Base-by-base conservation (phyloP, 495 filamentous ascomycete species). In the Penicillium coprophilum region DNA sequence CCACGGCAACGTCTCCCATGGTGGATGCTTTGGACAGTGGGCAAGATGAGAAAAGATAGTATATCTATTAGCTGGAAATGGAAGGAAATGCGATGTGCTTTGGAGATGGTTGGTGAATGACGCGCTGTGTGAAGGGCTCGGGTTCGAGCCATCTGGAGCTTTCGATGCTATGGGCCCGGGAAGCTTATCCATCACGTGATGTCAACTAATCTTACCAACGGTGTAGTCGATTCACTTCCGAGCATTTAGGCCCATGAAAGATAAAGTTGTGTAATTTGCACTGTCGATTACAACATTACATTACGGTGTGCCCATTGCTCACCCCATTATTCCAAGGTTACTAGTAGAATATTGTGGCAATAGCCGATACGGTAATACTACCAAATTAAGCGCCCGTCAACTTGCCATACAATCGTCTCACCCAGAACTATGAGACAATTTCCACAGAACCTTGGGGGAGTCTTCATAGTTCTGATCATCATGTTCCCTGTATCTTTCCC, bases 1-100 rank as follows among this genome's bases (percentile, higher is more conserved):
- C 90, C 63, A 95, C 85, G 65, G 84, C 80, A 62, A 90, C 84
- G 76, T 94, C 90, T 68, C 83, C 91, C 91, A 96, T 92, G 63
- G 61, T 85, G 63, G 54, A 61, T 59, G 54, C 38, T 49, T 45
- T 58, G 23, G 19, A 13, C 24, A 31, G 43, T 20, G 19, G 44
- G 19, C 21, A 30, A 40, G 36, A 53, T 57, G 38, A 6, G 27
- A 34, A 31, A 49, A 13, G 23, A 49, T 43, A 20, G 13, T 49
- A 23, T 36, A 19, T 31, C 4, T 44, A 31, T 46, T 38, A 19
- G 56, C 46, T 44, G 44, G 28, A 40, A 36, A 20, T 10, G 50
- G 31, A 46, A 54, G 24, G 40, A 20, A 28, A 40, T 17, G 20
- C 15, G 38, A 40, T 17, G 20, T 19, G 32, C 31, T 36, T 54